Evolutionary conservation across 2,329 filamentous ascomycete genomes (phyloP).

Genomic region (Calonectria henricotiae): DNA sequence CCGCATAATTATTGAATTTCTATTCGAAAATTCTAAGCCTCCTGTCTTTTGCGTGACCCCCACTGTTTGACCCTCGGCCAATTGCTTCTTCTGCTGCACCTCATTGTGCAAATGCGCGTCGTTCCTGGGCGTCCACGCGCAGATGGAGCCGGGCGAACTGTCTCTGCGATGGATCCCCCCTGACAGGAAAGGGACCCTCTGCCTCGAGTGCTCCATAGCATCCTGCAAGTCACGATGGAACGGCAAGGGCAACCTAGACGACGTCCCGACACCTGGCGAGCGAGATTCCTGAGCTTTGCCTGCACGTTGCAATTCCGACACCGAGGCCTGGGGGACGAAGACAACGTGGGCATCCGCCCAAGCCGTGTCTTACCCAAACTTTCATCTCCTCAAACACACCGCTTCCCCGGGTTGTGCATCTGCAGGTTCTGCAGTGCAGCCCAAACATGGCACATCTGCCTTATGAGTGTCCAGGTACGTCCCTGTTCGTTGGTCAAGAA

Average conservation of each 20-base stretch:
- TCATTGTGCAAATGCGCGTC: slow-evolving; percentile 20
- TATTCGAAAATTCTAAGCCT: slow-evolving; percentile 25
- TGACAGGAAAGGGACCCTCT: slow-evolving; percentile 9
- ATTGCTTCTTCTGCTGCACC: slow-evolving; percentile 26
- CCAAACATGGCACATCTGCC: slow-evolving; percentile 22
- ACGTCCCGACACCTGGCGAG: slow-evolving; percentile 14
- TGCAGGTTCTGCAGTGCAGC: slow-evolving; percentile 32
- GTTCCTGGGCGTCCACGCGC: slow-evolving; percentile 22
- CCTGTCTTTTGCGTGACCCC: slow-evolving; percentile 14
- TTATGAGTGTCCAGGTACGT: background rate
- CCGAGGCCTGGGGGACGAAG: slow-evolving; percentile 22
- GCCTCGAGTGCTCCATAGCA: slow-evolving; percentile 29
- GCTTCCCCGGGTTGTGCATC: slow-evolving; percentile 30
- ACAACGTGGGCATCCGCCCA: slow-evolving; percentile 28
- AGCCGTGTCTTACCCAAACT: slow-evolving; percentile 31
- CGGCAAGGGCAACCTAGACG: slow-evolving; percentile 39
- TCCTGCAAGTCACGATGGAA: slow-evolving; percentile 44
- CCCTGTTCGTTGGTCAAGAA: slow-evolving; percentile 20
- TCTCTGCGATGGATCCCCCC: slow-evolving; percentile 17
- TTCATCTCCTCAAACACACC: slow-evolving; percentile 38
- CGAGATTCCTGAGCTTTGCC: slow-evolving; percentile 18
- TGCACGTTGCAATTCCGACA: slow-evolving; percentile 26
- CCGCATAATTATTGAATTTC: slow-evolving; percentile 23
- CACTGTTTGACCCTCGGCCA: slow-evolving; percentile 1
- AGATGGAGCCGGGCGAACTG: slow-evolving; percentile 21